A percentile compares a stretch with the other conserved stretches of the same genome.
phyloP scores from a whole-genome alignment of 306 rosid species.

The Alnus rubra region DNA sequence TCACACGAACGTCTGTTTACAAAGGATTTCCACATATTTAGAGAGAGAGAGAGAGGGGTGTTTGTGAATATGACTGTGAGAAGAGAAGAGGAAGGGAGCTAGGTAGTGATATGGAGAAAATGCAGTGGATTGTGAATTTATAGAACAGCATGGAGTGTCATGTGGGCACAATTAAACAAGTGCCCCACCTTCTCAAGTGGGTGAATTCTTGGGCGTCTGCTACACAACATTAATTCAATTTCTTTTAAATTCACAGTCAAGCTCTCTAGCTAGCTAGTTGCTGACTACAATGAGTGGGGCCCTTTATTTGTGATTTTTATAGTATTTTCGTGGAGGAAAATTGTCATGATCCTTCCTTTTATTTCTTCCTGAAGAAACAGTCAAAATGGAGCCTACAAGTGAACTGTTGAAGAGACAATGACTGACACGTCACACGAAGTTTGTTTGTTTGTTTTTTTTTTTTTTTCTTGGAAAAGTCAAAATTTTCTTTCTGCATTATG shows the following conservation, averaged over 20 bases:
- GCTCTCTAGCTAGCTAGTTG: background rate
- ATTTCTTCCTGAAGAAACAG: no score
- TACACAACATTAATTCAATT: background rate
- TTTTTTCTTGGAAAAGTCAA: no score
- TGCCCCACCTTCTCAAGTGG: no score
- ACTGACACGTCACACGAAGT: no score
- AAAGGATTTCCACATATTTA: conserved; percentile 6
- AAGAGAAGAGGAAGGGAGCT: background rate
- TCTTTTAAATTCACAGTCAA: background rate
- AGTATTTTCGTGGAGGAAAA: no score
- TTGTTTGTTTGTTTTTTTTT: no score
- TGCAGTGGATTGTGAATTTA: background rate
- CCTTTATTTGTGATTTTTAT: no score
- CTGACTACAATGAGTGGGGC: background rate
- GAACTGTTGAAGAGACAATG: no score
- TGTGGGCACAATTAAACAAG: background rate
- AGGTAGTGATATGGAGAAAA: background rate
- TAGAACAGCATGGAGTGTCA: background rate
- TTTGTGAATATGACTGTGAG: background rate
- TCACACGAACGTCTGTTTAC: conserved; percentile 5
- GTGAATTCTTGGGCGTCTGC: background rate
- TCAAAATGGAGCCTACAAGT: no score
- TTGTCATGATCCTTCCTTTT: no score
- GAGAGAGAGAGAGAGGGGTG: background rate
- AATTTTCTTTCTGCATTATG: no score